phyloP scores from a whole-genome alignment of 2,329 filamentous ascomycete genomes.

The Coniochaeta sp. region DNA sequence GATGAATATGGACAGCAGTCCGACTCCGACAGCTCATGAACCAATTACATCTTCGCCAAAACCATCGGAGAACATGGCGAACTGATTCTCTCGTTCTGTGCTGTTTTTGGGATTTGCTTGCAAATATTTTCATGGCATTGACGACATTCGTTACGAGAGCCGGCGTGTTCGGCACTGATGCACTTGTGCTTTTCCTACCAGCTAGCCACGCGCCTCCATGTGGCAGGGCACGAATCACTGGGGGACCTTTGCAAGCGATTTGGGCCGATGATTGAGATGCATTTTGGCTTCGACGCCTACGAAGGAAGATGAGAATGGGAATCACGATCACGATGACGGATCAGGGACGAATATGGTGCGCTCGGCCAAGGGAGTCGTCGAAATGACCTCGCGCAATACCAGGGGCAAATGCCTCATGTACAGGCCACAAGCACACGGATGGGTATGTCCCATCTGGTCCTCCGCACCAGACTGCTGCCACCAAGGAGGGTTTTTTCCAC shows the following conservation, averaged over 20 bases:
- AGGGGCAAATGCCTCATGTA: not conserved
- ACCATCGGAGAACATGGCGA: not conserved
- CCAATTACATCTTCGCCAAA: not conserved
- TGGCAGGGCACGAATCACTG: not conserved
- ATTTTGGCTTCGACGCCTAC: not conserved
- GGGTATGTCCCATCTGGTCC: not conserved
- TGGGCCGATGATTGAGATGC: not conserved
- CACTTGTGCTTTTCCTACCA: not conserved
- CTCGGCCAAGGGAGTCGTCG: not conserved
- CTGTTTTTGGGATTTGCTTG: not conserved
- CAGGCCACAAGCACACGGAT: not conserved
- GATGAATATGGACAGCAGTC: conserved; percentile 18
- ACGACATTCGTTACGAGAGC: not conserved
- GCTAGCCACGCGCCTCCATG: not conserved
- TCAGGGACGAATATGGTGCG: not conserved
- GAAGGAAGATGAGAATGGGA: not conserved
- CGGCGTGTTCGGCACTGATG: not conserved
- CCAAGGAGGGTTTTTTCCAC: not conserved
- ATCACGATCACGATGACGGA: not conserved
- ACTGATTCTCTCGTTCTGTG: not conserved
- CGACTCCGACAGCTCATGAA: not conserved
- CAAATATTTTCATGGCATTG: not conserved
- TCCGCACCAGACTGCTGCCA: not conserved
- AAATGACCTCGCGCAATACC: not conserved
- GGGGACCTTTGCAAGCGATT: not conserved